Conservation (phyloP, 2,329 filamentous ascomycete genomes). For the Xylaria sp. region DNA sequence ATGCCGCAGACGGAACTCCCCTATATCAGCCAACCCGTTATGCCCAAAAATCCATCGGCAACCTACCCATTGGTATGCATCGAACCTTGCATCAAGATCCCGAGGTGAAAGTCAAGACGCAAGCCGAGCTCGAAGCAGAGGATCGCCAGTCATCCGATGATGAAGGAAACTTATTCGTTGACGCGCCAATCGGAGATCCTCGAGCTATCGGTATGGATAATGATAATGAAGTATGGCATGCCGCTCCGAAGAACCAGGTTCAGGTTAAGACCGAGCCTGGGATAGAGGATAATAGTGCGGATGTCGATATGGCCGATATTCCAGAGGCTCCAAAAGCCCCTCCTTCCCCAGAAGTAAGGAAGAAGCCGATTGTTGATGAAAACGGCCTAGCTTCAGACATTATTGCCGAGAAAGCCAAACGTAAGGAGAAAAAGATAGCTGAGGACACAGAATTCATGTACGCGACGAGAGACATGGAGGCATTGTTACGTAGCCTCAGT, state of each 20-base stretch:
- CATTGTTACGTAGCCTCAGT: constrained; percentile 50
- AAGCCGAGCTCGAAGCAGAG: constrained; percentile 67
- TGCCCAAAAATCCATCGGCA: constrained; percentile 45
- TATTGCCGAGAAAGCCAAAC: constrained; percentile 47
- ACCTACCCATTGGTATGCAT: constrained; percentile 67
- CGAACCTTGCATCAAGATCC: constrained; percentile 65
- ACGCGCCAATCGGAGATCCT: constrained; percentile 50
- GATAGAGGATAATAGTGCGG: constrained; percentile 52
- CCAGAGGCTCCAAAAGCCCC: constrained; percentile 51
- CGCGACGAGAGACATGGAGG: constrained; percentile 45
- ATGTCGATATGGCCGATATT: constrained; percentile 57
- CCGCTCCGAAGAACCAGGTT: constrained; percentile 50
- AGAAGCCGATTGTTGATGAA: constrained; percentile 44
- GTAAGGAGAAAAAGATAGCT: constrained; percentile 47
- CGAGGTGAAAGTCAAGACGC: constrained; percentile 65
- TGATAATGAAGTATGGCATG: constrained; percentile 58
- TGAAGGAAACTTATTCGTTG: constrained; percentile 60
- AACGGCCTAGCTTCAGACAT: constrained; percentile 34
- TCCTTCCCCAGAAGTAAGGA: constrained; percentile 50
- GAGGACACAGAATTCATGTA: constrained; percentile 48
- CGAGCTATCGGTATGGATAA: constrained; percentile 46
- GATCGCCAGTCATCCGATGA: constrained; percentile 58
- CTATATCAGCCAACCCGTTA: constrained; percentile 54
- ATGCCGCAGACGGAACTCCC: constrained; percentile 60
- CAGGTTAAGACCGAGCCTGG: constrained; percentile 60